Evolutionary conservation across 192 early-diverging fungal species (phyloP), one percentile per base, ranked within the genome.

Genomic region (Globomyces pollinis-pini): DNA sequence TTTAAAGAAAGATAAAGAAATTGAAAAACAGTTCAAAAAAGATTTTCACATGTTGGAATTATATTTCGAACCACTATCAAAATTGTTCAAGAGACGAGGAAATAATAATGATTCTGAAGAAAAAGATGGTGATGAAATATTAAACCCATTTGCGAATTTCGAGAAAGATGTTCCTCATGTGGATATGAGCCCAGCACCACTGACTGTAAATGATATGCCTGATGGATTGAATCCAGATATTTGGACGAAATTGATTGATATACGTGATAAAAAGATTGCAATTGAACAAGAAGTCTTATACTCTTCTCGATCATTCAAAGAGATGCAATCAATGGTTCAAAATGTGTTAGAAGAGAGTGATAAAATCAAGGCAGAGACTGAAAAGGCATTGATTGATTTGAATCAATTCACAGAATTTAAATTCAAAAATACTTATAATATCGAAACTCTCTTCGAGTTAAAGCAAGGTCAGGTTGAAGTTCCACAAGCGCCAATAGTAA

Each of bases 401-500:
- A 61, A 56, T 30, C 59, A 62, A 53, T 81, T 81, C 62, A 23
- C 69, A 35, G 79, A 81, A 57, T 76, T 76, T 57, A 61, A 61
- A 26, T 81, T 83, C 47, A 57, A 76, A 21, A 59, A 45, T 24
- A 82, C 65, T 29, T 82, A 76, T 57, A 78, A 83, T 62, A 42
- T 76, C 23, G 80, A 83, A 52, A 32, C 44, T 34, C 60, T 83
- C 51, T 76, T 77, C 60, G 68, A 68, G 45, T 64, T 84, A 12
- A 84, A 84, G 61, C 81, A 84, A 54, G 81, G 81, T 9, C 78
- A 80, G 61, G 79, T 81, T 11, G 81, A 84, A 67, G 77, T 82
- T 1, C 67, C 76, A 1, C 81, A 83, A 45, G 64, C 69, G 2
- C 77, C 79, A 9, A 76, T 84, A 15, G 77, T 84, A 28, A 84